Evolutionary conservation across 192 early-diverging fungal genomes (phyloP).

Genomic region (Coemansia sp.): DNA sequence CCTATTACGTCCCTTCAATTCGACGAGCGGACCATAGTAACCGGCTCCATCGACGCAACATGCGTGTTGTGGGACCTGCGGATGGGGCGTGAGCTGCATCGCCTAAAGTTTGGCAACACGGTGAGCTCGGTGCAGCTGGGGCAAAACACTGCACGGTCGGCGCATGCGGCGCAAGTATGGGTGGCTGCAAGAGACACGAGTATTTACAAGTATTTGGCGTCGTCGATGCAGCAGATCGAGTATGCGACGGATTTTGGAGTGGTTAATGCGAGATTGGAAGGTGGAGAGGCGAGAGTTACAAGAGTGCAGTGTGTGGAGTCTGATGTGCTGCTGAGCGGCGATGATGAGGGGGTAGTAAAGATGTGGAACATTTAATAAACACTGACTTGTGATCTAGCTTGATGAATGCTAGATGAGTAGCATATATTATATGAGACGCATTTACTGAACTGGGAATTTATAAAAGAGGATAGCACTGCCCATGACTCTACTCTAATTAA

Average conservation of each 20-base stretch:
- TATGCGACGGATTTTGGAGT: conserved; percentile 52
- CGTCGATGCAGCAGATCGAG: conserved; percentile 58
- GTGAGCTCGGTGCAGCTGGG: conserved; percentile 41
- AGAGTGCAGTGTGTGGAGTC: conserved; percentile 12
- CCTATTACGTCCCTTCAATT: conserved; percentile 64
- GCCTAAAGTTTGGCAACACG: conserved; percentile 53
- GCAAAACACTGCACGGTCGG: conserved; percentile 16
- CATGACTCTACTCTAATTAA: too few relatives aligned
- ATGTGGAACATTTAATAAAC: conserved; percentile 53
- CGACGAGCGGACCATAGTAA: conserved; percentile 68
- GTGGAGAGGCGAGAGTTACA: neutral
- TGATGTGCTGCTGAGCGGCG: conserved; percentile 57
- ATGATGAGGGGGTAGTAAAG: conserved; percentile 61
- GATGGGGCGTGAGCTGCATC: conserved; percentile 63
- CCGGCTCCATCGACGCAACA: conserved; percentile 65
- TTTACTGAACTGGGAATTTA: too few relatives aligned
- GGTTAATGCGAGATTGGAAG: conserved; percentile 16
- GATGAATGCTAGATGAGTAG: too few relatives aligned
- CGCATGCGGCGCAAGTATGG: conserved; percentile 59
- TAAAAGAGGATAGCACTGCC: too few relatives aligned
- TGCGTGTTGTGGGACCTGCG: conserved; percentile 74
- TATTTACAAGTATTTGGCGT: conserved; percentile 59
- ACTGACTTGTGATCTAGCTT: too few relatives aligned
- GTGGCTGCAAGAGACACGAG: conserved; percentile 50
- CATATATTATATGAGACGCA: too few relatives aligned